Percentiles rank a stretch among this genome's conserved stretches.
Conservation (phyloP, 768 basidiomycete genomes). For the Leccinum disarticulatum region DNA sequence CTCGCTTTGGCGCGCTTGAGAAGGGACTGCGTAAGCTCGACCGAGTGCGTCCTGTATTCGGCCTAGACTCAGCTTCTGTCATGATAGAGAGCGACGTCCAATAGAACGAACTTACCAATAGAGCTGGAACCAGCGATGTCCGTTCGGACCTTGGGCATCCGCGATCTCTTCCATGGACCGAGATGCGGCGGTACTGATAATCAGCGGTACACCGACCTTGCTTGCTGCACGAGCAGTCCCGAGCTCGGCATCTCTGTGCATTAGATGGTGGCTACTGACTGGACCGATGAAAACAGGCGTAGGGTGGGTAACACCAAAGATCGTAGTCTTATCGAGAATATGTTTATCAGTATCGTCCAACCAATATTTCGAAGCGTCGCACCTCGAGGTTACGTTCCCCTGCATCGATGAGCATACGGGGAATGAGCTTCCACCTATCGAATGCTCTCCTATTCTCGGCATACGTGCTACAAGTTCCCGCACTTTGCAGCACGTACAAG, state of each 20-base stretch:
- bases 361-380: slow-evolving; percentile 1
- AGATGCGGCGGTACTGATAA: slow-evolving; percentile 31
- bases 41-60: slow-evolving; percentile 35
- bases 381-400: slow-evolving; percentile 52
- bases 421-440: slow-evolving; percentile 54
- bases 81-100: neutral
- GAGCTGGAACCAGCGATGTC: slow-evolving; percentile 50
- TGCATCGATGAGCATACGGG: slow-evolving; percentile 54
- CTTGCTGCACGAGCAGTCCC: slow-evolving; percentile 45
- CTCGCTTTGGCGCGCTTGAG: slow-evolving; percentile 42
- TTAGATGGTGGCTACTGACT: slow-evolving; percentile 55
- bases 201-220: slow-evolving; percentile 45
- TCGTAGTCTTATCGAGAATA: slow-evolving; percentile 47
- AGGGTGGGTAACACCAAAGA: slow-evolving; percentile 48
- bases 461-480: slow-evolving; percentile 66
- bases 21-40: slow-evolving; percentile 40
- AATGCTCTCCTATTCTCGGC: slow-evolving; percentile 61
- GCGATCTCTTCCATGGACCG: slow-evolving; percentile 53
- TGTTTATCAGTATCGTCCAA: neutral
- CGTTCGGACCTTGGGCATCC: slow-evolving; percentile 40
- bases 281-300: slow-evolving; percentile 54
- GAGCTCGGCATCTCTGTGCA: slow-evolving; percentile 44
- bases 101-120: slow-evolving; percentile 35
- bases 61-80: neutral
- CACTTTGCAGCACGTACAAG: slow-evolving; percentile 67